Evolutionary conservation across 805 yeast genomes (phyloP).

Genomic region (Candida railenensis): DNA sequence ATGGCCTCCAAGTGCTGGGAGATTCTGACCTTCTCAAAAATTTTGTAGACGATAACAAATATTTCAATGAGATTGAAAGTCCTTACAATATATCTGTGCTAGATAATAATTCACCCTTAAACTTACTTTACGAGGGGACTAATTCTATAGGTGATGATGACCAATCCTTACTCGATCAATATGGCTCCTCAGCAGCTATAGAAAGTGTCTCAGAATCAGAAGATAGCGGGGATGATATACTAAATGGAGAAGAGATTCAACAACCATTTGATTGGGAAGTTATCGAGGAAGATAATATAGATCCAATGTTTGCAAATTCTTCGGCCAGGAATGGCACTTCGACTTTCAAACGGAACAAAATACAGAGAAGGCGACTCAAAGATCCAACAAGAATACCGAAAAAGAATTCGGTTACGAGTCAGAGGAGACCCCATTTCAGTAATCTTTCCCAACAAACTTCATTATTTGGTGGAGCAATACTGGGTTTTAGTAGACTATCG

Average conservation of each 20-base stretch:
- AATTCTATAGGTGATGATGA: not conserved
- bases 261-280: slow-evolving; percentile 9
- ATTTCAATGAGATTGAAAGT: not conserved
- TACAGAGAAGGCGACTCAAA: not conserved
- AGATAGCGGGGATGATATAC: not conserved
- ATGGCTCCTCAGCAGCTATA: not conserved
- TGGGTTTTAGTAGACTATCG: not conserved
- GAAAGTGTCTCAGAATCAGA: not conserved
- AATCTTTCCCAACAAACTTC: not conserved
- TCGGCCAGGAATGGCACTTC: not conserved
- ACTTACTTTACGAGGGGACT: too few species aligned
- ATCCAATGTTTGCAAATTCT: slow-evolving; percentile 16
- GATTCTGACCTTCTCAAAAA: too few species aligned
- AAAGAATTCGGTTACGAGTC: not conserved
- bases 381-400: not conserved
- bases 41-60: slow-evolving; percentile 21
- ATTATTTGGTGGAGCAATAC: not conserved
- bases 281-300: slow-evolving; percentile 15
- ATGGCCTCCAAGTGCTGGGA: too few species aligned
- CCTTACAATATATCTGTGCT: not conserved
- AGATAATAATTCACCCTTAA: not conserved
- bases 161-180: not conserved
- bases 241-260: not conserved
- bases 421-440: not conserved
- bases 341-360: not conserved